These are phyloP conservation scores for Phlyctochytrium planicorne DNA, from an alignment of 192 early-diverging fungal species.

Conservation along the genomic window DNA sequence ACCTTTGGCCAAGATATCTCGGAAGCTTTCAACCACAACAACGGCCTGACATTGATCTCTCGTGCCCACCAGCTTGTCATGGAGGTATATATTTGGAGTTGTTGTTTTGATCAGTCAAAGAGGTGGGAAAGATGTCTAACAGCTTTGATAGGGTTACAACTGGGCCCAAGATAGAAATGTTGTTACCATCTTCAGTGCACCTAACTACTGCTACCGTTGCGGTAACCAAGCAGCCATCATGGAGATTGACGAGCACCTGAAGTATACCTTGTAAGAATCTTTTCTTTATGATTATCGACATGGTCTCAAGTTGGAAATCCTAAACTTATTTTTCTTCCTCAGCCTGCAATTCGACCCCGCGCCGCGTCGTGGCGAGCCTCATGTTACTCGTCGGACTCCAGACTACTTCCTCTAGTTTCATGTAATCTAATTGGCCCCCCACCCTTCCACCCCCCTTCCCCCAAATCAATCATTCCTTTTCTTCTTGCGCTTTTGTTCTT, in stretches of 20 bases:
- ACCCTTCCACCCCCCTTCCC: too few species aligned
- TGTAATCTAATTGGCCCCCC: too few species aligned
- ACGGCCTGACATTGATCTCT: constrained; percentile 94
- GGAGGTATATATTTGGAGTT: constrained; percentile 61
- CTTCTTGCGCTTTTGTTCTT: too few species aligned
- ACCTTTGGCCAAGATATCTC: constrained; percentile 95
- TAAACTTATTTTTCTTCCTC: constrained; percentile 5
- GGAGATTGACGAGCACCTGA: constrained; percentile 99
- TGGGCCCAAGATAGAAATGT: constrained; percentile 99
- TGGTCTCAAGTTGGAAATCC: neutral
- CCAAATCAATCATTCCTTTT: too few species aligned
- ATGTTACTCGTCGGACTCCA: constrained; percentile 96
- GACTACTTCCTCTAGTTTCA: constrained; percentile 98
- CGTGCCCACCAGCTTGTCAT: constrained; percentile 97
- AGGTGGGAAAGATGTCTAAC: neutral
- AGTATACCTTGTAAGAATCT: constrained; percentile 91
- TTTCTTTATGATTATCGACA: neutral
- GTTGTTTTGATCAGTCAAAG: neutral
- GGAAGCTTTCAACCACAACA: constrained; percentile 81
- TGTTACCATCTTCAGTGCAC: constrained; percentile 98
- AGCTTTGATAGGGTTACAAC: constrained; percentile 83
- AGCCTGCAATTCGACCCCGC: constrained; percentile 95
- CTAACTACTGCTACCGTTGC: constrained; percentile 99
- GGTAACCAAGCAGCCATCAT: constrained; percentile 99
- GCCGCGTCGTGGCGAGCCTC: constrained; percentile 94